phyloP scores from a whole-genome alignment of 2,329 filamentous ascomycete species.

The Aspergillus neotritici region DNA sequence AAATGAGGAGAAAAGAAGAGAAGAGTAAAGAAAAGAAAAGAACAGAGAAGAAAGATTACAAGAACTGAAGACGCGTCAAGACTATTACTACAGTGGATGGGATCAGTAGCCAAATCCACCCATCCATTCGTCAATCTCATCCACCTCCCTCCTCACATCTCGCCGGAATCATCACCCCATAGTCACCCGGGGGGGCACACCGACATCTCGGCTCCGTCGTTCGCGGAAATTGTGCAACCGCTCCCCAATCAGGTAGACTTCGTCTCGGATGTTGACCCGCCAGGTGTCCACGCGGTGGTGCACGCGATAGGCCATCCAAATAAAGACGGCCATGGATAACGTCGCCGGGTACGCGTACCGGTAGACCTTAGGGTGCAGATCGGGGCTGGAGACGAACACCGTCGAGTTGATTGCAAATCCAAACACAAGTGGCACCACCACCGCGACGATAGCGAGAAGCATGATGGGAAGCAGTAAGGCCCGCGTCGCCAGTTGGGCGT shows the following conservation, averaged over 20 bases:
- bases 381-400: slow-evolving; percentile 26
- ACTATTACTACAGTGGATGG: slow-evolving; percentile 6
- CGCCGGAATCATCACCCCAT: slow-evolving; percentile 22
- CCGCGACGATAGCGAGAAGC: slow-evolving; percentile 55
- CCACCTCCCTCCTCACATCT: not conserved
- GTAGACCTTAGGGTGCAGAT: slow-evolving; percentile 45
- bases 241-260: slow-evolving; percentile 94
- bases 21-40: not conserved
- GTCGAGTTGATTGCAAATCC: slow-evolving; percentile 49
- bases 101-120: not conserved
- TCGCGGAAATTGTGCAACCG: slow-evolving; percentile 89
- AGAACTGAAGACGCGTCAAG: not conserved
- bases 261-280: slow-evolving; percentile 79
- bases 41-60: not conserved
- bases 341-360: slow-evolving; percentile 69
- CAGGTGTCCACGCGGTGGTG: slow-evolving; percentile 62
- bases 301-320: slow-evolving; percentile 35
- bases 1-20: not conserved
- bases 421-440: slow-evolving; percentile 59
- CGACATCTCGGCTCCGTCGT: slow-evolving; percentile 37
- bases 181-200: slow-evolving; percentile 34
- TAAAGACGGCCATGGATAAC: slow-evolving; percentile 49
- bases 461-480: slow-evolving; percentile 76
- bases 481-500: slow-evolving; percentile 71
- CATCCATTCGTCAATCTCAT: not conserved